Evolutionary conservation across 1,284 basidiomycete species (phyloP).

Genomic region (Cryptococcus maquisensis): DNA sequence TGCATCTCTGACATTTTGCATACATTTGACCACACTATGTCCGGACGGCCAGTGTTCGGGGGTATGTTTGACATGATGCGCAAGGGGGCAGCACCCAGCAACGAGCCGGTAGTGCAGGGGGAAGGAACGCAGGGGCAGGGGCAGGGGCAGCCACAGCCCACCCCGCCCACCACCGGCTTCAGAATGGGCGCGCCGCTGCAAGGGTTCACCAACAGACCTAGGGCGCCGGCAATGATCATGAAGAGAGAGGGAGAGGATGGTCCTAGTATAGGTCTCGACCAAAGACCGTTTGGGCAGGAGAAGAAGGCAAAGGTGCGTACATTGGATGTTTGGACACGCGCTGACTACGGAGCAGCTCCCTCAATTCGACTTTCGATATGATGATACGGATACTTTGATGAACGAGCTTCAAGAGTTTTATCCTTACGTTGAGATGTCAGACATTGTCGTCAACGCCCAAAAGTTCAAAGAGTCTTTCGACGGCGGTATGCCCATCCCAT

Average conservation of each 20-base stretch:
- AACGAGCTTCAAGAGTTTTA: conserved; percentile 98
- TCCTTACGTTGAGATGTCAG: conserved; percentile 91
- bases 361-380: conserved; percentile 83
- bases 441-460: conserved; percentile 79
- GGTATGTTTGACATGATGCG: conserved; percentile 19
- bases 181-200: conserved; percentile 5
- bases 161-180: not conserved
- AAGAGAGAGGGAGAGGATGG: conserved; percentile 10
- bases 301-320: conserved; percentile 29
- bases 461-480: conserved; percentile 80
- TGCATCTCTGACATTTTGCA: no score
- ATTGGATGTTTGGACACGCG: not conserved
- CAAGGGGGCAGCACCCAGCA: not conserved
- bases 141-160: not conserved
- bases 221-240: conserved; percentile 19
- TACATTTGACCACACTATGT: not conserved
- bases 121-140: no score
- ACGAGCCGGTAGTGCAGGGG: not conserved
- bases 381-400: conserved; percentile 91
- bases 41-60: conserved; percentile 5
- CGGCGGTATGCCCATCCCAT: conserved; percentile 55
- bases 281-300: conserved; percentile 28
- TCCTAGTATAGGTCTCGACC: not conserved
- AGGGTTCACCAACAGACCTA: conserved; percentile 17
- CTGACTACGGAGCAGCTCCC: conserved; percentile 55